A percentile compares a stretch with the other conserved stretches of the same genome.
phyloP scores from a whole-genome alignment of 2,329 filamentous ascomycete species.

The Fusarium solani-melongenae region DNA sequence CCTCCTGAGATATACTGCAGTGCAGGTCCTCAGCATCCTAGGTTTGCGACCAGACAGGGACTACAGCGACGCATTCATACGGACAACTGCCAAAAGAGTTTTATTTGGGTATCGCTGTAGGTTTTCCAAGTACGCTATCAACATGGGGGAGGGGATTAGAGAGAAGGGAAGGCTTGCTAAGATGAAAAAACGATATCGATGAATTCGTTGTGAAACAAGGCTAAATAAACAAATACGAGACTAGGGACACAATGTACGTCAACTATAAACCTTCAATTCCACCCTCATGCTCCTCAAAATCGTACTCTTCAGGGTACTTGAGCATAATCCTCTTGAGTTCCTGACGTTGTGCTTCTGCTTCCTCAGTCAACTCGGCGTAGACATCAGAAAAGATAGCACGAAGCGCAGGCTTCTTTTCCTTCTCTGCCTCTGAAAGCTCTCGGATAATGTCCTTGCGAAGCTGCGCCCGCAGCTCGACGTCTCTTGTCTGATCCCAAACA shows the following conservation, averaged over 20 bases:
- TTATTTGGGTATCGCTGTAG: no score
- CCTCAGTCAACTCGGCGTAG: conserved; percentile 15
- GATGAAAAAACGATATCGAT: no score
- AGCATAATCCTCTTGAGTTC: conserved; percentile 7
- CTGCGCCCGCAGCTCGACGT: not conserved
- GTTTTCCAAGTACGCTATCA: no score
- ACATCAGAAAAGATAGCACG: conserved; percentile 11
- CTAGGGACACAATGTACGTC: not conserved
- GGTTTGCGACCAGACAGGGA: no score
- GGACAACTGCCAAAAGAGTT: no score
- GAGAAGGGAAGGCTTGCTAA: no score
- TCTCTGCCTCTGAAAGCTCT: conserved; percentile 6
- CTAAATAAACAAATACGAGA: not conserved
- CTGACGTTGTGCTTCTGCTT: not conserved
- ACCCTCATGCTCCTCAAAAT: not conserved
- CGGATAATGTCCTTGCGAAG: conserved; percentile 7
- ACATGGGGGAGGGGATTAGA: no score
- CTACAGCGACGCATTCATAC: no score
- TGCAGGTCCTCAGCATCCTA: no score
- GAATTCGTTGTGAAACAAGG: no score
- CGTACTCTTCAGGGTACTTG: conserved; percentile 19
- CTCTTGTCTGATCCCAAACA: conserved; percentile 1
- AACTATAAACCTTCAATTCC: conserved; percentile 5
- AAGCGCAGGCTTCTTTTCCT: conserved; percentile 13
- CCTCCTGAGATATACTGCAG: no score